Percentiles rank a stretch among this genome's conserved stretches.
These are phyloP conservation scores for Dalbergia cochinchinensis DNA, from an alignment of 306 rosid genomes.

Conservation along the genomic window DNA sequence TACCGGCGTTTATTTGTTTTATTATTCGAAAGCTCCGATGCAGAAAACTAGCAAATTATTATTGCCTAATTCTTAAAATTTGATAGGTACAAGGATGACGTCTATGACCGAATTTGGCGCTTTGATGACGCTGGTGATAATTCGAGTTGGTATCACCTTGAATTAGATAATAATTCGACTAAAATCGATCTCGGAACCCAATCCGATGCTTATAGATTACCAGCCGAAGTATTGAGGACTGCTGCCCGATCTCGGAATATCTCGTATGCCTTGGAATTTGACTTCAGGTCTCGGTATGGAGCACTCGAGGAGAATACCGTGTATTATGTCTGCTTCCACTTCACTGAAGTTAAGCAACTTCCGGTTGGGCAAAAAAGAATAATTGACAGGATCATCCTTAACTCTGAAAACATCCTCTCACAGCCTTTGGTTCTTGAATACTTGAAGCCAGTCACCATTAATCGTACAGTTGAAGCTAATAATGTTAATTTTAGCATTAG, in stretches of 20 bases:
- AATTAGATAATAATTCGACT: not conserved
- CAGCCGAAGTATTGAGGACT: conserved; percentile 24
- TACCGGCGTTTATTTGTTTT: no score
- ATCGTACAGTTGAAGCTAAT: not conserved
- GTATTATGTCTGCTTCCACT: conserved; percentile 50
- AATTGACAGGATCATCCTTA: conserved; percentile 36
- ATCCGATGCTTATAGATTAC: conserved; percentile 38
- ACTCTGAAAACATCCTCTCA: conserved; percentile 6
- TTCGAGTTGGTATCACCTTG: no score
- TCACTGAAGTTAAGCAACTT: conserved; percentile 55
- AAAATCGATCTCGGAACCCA: not conserved
- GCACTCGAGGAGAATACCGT: not conserved
- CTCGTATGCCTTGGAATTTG: not conserved
- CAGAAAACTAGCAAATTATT: no score
- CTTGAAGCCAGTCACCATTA: conserved; percentile 34
- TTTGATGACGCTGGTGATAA: not conserved
- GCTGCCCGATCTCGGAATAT: conserved; percentile 12
- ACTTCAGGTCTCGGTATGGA: not conserved
- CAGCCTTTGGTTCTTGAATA: conserved; percentile 46
- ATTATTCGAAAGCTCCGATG: no score
- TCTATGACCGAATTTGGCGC: conserved; percentile 26
- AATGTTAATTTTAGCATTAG: not conserved
- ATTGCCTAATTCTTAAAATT: no score
- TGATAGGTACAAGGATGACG: conserved; percentile 14
- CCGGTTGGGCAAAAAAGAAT: conserved; percentile 44